Percentiles rank a stretch among this genome's conserved stretches.
Evolutionary conservation across 805 yeast genomes (phyloP).

Genomic region (Wickerhamomyces chaumierensis): DNA sequence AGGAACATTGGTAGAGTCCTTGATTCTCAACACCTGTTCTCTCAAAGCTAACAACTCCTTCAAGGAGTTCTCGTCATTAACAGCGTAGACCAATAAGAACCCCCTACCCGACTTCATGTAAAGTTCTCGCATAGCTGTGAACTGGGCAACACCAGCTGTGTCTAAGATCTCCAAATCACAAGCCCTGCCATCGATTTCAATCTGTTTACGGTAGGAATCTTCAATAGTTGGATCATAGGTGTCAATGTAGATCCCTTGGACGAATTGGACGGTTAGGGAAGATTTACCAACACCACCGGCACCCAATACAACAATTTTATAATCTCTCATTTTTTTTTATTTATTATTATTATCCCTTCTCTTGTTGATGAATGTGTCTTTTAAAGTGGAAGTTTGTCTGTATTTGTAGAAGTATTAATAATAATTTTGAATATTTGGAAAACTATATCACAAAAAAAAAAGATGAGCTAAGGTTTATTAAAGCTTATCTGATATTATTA

Average conservation of each 20-base stretch:
- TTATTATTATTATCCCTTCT: too few species aligned
- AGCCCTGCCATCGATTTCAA: constrained; percentile 78
- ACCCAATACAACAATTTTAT: constrained; percentile 84
- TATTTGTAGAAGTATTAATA: too few species aligned
- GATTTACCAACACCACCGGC: constrained; percentile 98
- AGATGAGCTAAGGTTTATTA: too few species aligned
- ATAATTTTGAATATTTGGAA: too few species aligned
- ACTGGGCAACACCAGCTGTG: constrained; percentile 92
- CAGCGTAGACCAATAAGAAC: constrained; percentile 76
- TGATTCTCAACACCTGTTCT: constrained; percentile 76
- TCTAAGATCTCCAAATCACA: constrained; percentile 83
- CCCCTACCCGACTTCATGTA: constrained; percentile 87
- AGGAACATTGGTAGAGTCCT: constrained; percentile 68
- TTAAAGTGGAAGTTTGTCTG: too few species aligned
- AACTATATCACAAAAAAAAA: too few species aligned
- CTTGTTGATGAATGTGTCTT: too few species aligned
- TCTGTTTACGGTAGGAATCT: constrained; percentile 84
- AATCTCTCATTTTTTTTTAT: constrained; percentile 41
- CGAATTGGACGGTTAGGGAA: constrained; percentile 84
- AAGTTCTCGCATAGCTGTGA: constrained; percentile 88
- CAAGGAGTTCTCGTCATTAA: constrained; percentile 66
- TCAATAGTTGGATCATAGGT: constrained; percentile 96
- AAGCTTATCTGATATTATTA: too few species aligned
- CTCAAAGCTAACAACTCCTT: constrained; percentile 69
- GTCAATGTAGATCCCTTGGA: constrained; percentile 82